phyloP scores from a whole-genome alignment of 2,329 filamentous ascomycete genomes.

The Colletotrichum sp. region DNA sequence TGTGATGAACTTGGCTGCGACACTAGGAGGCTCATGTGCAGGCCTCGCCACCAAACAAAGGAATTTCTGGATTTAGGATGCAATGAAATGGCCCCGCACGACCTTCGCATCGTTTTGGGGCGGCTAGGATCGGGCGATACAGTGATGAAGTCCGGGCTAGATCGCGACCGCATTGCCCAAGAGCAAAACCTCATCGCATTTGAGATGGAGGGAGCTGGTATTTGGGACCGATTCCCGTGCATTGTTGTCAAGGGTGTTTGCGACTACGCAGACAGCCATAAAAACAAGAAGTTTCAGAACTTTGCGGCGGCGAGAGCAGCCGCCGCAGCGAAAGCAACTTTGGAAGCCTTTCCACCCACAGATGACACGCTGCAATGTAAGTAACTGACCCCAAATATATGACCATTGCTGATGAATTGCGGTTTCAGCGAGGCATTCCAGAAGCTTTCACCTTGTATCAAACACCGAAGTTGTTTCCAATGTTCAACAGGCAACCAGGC shows the following conservation, averaged over 20 bases:
- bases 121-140: conserved; percentile 40
- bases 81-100: neutral
- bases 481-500: conserved; percentile 24
- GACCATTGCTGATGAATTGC: no score
- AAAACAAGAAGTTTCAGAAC: conserved; percentile 38
- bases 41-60: conserved; percentile 15
- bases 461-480: no score
- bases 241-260: conserved; percentile 42
- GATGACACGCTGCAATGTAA: no score
- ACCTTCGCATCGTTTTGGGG: neutral
- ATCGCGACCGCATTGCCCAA: conserved; percentile 38
- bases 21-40: no score
- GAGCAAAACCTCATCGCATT: conserved; percentile 31
- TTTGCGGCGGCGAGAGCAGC: conserved; percentile 41
- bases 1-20: no score
- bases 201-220: conserved; percentile 39
- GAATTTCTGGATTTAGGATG: neutral
- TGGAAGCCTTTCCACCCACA: neutral
- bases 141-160: conserved; percentile 42
- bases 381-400: no score
- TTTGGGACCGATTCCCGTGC: conserved; percentile 30
- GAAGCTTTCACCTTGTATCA: no score
- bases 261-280: conserved; percentile 45
- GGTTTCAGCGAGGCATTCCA: rapidly evolving
- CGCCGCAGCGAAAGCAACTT: conserved; percentile 31